These are phyloP conservation scores for Chytriomyces sp. DNA, from an alignment of 192 early-diverging fungal genomes.

Conservation along the genomic window DNA sequence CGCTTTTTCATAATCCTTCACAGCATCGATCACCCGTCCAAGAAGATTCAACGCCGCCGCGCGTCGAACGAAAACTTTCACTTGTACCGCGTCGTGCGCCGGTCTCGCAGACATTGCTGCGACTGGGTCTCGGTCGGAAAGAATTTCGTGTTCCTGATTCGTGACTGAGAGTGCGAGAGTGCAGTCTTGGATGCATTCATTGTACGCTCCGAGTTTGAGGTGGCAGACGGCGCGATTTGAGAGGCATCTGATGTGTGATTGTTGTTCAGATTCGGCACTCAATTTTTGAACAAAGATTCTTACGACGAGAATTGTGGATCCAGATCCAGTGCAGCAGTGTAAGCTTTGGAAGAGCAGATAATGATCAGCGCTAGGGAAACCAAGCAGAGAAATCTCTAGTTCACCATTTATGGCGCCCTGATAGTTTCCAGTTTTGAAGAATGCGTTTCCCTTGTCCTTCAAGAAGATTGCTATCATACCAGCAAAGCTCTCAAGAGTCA, in stretches of 20 bases:
- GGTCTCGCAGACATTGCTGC: conserved; percentile 53
- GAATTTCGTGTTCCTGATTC: conserved; percentile 34
- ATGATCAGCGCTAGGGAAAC: background rate
- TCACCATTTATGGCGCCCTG: conserved; percentile 65
- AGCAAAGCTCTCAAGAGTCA: background rate
- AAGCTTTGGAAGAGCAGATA: conserved; percentile 41
- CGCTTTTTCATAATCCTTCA: conserved; percentile 65
- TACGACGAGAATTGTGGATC: conserved; percentile 67
- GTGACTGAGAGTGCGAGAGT: conserved; percentile 61
- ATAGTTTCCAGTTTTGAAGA: conserved; percentile 67
- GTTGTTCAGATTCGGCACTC: background rate
- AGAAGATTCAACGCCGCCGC: conserved; percentile 68
- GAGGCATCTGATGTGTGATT: conserved; percentile 43
- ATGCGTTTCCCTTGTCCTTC: conserved; percentile 72
- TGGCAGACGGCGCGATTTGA: conserved; percentile 74
- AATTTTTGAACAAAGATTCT: background rate
- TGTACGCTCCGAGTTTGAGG: conserved; percentile 60
- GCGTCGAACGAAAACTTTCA: conserved; percentile 70
- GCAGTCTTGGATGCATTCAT: conserved; percentile 69
- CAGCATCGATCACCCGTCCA: conserved; percentile 62
- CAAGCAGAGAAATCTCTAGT: background rate
- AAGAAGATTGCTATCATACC: conserved; percentile 43
- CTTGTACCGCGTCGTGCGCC: conserved; percentile 40
- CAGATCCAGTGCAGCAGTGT: conserved; percentile 68
- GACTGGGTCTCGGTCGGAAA: conserved; percentile 23